Base-by-base conservation (phyloP, 371 early-diverging fungal species). In the Rhizomucor miehei region DNA sequence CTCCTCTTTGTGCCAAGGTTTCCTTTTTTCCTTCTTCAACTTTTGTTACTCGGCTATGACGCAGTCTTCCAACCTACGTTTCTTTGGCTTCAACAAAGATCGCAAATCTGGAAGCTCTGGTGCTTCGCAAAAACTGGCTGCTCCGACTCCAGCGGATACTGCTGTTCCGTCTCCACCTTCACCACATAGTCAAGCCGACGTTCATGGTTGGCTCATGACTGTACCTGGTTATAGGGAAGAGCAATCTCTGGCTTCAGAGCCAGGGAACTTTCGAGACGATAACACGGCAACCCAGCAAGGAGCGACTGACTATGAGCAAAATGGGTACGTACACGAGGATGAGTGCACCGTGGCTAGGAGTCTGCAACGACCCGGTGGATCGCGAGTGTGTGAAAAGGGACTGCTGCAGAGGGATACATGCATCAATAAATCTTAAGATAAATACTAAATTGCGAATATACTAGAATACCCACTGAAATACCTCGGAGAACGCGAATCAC, bases 121-220 rank as follows among this genome's bases (percentile, higher is more conserved):
- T 41, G 14, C 41, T 19, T 14, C 16, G 19, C 16, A 14, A 16
- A 19, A 14, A 41, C 14, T 41, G 19, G 14, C 41, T 3, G 16
- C 12, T 14, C 14, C 41, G 41, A 41, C 41, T 19, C 14, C 41
- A 19, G 19, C 41, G 41, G 41, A 41, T 12, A 41, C 41, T 12
- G 16, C 41, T 16, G 16, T 19, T 16, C 41, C 41, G 19, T 19
- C 41, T 16, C 41, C 41, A 19, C 41, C 41, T 14, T 19, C 41
- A 41, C 16, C 41, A 41, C 41, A 41, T 16, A 41, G 41, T 41
- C 41, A 41, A 41, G 19, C 41, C 16, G 11, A 41, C 19, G 59
- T 59, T 17, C 52, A 53, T 5, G 59, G 59, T 36, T 59, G 59
- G 59, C 54, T 59, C 47, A 48, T 53, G 54, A 48, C 29, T 35